Evolutionary conservation across 805 yeast species (phyloP).

Genomic region (Yueomyces sinensis): DNA sequence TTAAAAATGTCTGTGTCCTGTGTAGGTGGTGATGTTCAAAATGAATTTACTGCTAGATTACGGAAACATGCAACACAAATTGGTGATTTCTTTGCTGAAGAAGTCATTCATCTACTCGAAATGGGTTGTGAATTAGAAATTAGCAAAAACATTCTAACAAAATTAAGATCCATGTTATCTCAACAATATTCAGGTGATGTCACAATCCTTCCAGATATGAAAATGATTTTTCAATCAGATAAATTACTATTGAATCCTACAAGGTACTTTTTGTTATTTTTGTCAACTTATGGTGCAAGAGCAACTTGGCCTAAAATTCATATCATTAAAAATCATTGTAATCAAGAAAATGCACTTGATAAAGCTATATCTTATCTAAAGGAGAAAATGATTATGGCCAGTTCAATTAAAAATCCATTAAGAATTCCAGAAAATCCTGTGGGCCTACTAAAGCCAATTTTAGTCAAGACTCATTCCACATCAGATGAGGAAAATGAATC

Average conservation of each 20-base stretch:
- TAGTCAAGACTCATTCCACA: background rate
- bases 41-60: slow-evolving; percentile 41
- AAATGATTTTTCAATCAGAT: slow-evolving; percentile 39
- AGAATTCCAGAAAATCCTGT: slow-evolving; percentile 14
- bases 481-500: background rate
- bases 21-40: slow-evolving; percentile 57
- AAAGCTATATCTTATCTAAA: slow-evolving; percentile 57
- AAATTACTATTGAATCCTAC: slow-evolving; percentile 72
- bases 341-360: slow-evolving; percentile 79
- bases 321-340: slow-evolving; percentile 76
- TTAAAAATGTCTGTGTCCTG: slow-evolving; percentile 53
- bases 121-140: slow-evolving; percentile 66
- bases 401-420: slow-evolving; percentile 20
- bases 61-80: slow-evolving; percentile 38
- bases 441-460: slow-evolving; percentile 3
- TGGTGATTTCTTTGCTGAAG: slow-evolving; percentile 51
- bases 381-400: slow-evolving; percentile 39
- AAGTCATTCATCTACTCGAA: slow-evolving; percentile 65
- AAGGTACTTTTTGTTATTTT: slow-evolving; percentile 52
- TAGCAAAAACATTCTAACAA: slow-evolving; percentile 57
- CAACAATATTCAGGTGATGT: slow-evolving; percentile 91
- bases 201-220: slow-evolving; percentile 74
- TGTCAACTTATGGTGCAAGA: slow-evolving; percentile 65
- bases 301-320: slow-evolving; percentile 92
- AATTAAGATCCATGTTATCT: slow-evolving; percentile 59